A percentile compares a stretch with the other conserved stretches of the same genome.
These are phyloP conservation scores for apple (Malus domestica) DNA, from an alignment of 306 rosid species.

Conservation along the genomic window DNA sequence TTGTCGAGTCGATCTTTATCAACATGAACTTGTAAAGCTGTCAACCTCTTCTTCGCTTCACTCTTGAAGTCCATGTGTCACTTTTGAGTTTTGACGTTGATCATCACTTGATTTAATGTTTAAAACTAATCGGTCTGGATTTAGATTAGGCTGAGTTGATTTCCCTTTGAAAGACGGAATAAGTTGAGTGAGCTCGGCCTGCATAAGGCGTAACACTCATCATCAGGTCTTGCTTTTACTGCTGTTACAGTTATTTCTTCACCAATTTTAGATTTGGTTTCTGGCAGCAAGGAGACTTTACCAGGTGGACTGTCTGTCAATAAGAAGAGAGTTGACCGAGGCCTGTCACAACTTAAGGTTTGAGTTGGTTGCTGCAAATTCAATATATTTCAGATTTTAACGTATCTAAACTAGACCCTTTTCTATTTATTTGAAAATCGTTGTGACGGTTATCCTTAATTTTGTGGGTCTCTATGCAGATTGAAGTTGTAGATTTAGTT, in stretches of 20 bases:
- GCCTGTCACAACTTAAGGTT: slow-evolving; percentile 80
- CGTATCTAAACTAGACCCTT: not conserved
- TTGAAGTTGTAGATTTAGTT: slow-evolving; percentile 86
- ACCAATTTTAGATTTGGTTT: slow-evolving; percentile 18
- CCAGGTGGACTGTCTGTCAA: slow-evolving; percentile 89
- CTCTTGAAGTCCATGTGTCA: not conserved
- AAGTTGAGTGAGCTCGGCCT: not conserved
- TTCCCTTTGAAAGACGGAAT: not conserved
- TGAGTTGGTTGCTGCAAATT: slow-evolving; percentile 1
- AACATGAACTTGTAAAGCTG: not conserved
- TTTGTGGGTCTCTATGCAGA: slow-evolving; percentile 42
- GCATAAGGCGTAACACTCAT: not conserved
- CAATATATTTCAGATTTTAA: not conserved
- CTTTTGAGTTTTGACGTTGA: not conserved
- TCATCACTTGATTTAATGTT: not conserved
- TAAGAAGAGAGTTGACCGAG: slow-evolving; percentile 70
- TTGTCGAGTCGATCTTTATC: not conserved
- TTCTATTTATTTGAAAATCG: not conserved
- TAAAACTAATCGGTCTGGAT: not conserved
- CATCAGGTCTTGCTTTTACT: no score
- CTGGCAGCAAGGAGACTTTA: slow-evolving; percentile 83
- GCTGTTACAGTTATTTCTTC: not conserved
- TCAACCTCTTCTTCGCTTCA: not conserved
- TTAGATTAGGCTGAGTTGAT: not conserved
- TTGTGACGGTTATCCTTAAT: not conserved